A percentile compares a stretch with the other conserved stretches of the same genome.
Evolutionary conservation across 352 stramenopile species (phyloP).

Genomic region (Aphanomyces astaci): DNA sequence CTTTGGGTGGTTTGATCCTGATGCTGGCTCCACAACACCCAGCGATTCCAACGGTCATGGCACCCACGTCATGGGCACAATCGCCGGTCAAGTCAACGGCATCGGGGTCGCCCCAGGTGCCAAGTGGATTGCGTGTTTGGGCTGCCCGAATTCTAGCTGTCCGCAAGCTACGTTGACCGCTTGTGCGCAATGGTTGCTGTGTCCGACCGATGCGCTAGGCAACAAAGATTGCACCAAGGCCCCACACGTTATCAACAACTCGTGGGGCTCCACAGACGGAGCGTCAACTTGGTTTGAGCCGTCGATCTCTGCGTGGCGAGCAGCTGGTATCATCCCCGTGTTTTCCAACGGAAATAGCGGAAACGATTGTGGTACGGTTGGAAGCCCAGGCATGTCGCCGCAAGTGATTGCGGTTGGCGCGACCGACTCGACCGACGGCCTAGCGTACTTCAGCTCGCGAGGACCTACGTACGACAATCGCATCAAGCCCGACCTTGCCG

Average conservation of each 20-base stretch:
- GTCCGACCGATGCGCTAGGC: slow-evolving; percentile 42
- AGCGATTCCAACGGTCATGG: slow-evolving; percentile 47
- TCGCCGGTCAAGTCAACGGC: slow-evolving; percentile 36
- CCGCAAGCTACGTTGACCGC: slow-evolving; percentile 29
- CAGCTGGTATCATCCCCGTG: slow-evolving; percentile 43
- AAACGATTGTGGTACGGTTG: slow-evolving; percentile 33
- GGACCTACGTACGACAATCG: slow-evolving; percentile 25
- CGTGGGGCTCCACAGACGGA: slow-evolving; percentile 28
- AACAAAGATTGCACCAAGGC: slow-evolving; percentile 43
- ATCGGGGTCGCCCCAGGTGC: too few species aligned
- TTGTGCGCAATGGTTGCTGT: slow-evolving; percentile 50
- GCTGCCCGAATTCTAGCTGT: slow-evolving; percentile 25
- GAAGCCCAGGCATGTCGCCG: slow-evolving; percentile 30
- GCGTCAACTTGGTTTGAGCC: slow-evolving; percentile 24
- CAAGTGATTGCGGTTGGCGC: slow-evolving; percentile 41
- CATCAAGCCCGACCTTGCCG: slow-evolving; percentile 38
- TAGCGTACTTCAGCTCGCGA: slow-evolving; percentile 31
- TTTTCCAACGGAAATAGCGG: slow-evolving; percentile 37
- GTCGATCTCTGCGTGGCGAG: slow-evolving; percentile 38
- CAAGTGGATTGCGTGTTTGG: slow-evolving; percentile 50
- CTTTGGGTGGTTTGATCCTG: slow-evolving; percentile 53
- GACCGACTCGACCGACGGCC: slow-evolving; percentile 32
- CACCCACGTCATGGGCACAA: slow-evolving; percentile 40
- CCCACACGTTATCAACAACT: slow-evolving; percentile 57
- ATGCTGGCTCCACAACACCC: slow-evolving; percentile 27